Evolutionary conservation across 768 basidiomycete genomes (phyloP).

Genomic region (Lactarius evosmus): DNA sequence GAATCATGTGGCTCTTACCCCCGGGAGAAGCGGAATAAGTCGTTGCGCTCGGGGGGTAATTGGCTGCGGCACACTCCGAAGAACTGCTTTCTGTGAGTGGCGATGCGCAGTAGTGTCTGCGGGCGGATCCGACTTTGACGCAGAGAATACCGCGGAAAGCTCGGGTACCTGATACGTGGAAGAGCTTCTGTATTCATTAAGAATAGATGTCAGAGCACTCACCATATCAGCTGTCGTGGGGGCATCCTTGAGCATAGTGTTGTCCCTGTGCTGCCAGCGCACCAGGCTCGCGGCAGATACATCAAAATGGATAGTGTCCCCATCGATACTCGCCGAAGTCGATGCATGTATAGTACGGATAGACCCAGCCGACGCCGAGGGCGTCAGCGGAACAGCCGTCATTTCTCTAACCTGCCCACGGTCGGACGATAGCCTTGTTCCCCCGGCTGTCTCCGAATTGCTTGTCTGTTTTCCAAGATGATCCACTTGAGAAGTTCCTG

Average conservation of each 20-base stretch:
- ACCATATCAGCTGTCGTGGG: background rate
- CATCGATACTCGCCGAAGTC: background rate
- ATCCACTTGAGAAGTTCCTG: background rate
- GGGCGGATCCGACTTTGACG: background rate
- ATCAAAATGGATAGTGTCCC: background rate
- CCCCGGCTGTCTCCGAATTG: background rate
- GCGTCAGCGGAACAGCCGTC: no score
- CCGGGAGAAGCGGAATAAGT: constrained; percentile 9
- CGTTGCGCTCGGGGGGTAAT: constrained; percentile 1
- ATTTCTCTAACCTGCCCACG: background rate
- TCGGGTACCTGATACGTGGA: background rate
- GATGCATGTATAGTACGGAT: background rate
- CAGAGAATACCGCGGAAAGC: background rate
- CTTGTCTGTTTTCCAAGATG: background rate
- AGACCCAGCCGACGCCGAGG: background rate
- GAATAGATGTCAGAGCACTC: background rate
- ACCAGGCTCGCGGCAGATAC: background rate
- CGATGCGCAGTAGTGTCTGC: background rate
- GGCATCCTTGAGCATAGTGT: background rate
- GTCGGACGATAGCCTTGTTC: background rate
- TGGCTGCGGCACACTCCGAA: background rate
- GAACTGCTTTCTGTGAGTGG: background rate
- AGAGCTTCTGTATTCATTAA: background rate
- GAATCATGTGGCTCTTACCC: background rate
- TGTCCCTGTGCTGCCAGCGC: constrained; percentile 18